phyloP scores from a whole-genome alignment of 2,329 filamentous ascomycete genomes.

The Colletotrichum coccodes region DNA sequence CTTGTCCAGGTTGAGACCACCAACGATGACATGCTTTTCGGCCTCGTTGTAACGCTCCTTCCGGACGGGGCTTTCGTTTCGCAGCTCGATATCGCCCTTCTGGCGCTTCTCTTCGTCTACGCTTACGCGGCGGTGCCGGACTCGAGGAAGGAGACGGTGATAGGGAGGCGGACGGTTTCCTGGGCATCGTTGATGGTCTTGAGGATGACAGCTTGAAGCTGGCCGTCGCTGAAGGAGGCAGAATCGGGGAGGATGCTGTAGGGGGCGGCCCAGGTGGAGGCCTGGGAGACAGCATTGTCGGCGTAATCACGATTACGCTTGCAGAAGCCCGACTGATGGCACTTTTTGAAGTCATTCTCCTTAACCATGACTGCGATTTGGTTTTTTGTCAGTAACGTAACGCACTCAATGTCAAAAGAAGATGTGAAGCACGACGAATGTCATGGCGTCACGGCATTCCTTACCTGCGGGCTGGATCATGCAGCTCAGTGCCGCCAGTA shows the following conservation, averaged over 20 bases:
- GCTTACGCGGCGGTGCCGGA: conserved; percentile 89
- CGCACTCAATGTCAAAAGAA: not conserved
- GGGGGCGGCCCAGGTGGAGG: conserved; percentile 79
- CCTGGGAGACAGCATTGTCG: conserved; percentile 75
- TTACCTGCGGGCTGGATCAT: conserved; percentile 74
- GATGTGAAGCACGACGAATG: not conserved
- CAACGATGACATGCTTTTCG: conserved; percentile 86
- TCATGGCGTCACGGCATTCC: conserved; percentile 38
- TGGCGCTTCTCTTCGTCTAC: conserved; percentile 92
- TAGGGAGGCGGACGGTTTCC: conserved; percentile 80
- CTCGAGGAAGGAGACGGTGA: conserved; percentile 89
- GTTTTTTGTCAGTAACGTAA: not conserved
- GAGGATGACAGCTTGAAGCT: conserved; percentile 81
- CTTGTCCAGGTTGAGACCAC: conserved; percentile 78
- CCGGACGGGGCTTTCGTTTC: conserved; percentile 83
- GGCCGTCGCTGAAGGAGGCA: conserved; percentile 80
- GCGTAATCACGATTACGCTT: conserved; percentile 93
- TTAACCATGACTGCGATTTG: conserved; percentile 81
- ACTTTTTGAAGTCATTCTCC: conserved; percentile 97
- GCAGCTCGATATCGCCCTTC: conserved; percentile 88
- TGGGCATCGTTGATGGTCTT: conserved; percentile 77
- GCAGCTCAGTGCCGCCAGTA: conserved; percentile 68
- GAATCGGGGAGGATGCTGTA: conserved; percentile 81
- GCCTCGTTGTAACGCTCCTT: conserved; percentile 97
- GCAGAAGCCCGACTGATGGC: conserved; percentile 95